phyloP scores from a whole-genome alignment of 2,329 filamentous ascomycete genomes.

The Colletotrichum limetticola region DNA sequence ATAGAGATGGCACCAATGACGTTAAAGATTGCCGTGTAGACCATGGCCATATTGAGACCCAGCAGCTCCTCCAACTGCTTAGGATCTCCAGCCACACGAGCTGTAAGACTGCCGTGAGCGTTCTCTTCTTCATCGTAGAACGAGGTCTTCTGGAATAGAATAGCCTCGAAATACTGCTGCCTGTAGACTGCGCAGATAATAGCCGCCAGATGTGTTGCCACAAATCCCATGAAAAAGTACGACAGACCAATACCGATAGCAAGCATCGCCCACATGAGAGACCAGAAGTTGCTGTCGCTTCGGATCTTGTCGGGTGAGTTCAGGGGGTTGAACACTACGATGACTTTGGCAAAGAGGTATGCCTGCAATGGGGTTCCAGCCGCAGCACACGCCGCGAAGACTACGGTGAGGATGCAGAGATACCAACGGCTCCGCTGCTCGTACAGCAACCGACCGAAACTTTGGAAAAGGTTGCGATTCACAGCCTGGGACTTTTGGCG shows the following conservation, averaged over 20 bases:
- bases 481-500: slow-evolving; percentile 47
- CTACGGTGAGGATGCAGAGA: slow-evolving; percentile 60
- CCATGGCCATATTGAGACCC: slow-evolving; percentile 71
- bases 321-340: slow-evolving; percentile 59
- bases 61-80: slow-evolving; percentile 71
- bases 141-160: slow-evolving; percentile 67
- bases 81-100: slow-evolving; percentile 65
- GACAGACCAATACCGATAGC: slow-evolving; percentile 62
- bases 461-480: slow-evolving; percentile 58
- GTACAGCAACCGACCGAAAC: slow-evolving; percentile 66
- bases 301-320: slow-evolving; percentile 44
- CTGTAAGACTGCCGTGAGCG: slow-evolving; percentile 69
- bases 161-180: slow-evolving; percentile 68
- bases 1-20: slow-evolving; percentile 73
- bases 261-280: slow-evolving; percentile 72
- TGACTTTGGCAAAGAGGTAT: slow-evolving; percentile 64
- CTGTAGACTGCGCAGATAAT: slow-evolving; percentile 65
- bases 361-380: slow-evolving; percentile 62
- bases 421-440: slow-evolving; percentile 65
- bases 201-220: slow-evolving; percentile 58
- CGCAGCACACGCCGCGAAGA: slow-evolving; percentile 56
- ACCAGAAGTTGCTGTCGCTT: slow-evolving; percentile 67
- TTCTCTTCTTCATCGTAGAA: slow-evolving; percentile 72
- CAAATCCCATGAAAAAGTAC: slow-evolving; percentile 61
- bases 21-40: slow-evolving; percentile 72